Conservation (phyloP, 208 protist species). For the Wallacemonas sp. region DNA sequence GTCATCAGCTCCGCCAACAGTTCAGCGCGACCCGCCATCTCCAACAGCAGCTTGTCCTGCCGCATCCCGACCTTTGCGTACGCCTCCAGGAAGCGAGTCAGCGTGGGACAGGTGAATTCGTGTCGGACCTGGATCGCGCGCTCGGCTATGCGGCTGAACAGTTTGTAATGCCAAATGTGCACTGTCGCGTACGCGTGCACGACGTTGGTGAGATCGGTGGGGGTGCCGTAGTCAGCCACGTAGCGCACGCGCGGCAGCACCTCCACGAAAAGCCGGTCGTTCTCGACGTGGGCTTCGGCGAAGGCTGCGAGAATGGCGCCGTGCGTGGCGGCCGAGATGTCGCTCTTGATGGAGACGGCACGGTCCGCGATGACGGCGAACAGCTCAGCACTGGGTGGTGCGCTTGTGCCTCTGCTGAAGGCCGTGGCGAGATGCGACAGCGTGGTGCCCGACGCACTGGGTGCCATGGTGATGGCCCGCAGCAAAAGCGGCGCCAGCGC, state of each 20-base stretch:
- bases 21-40: conserved; percentile 68
- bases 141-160: conserved; percentile 81
- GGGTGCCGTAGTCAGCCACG: conserved; percentile 76
- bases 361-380: conserved; percentile 78
- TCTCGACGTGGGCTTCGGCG: conserved; percentile 45
- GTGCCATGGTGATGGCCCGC: conserved; percentile 52
- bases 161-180: conserved; percentile 87
- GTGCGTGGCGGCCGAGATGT: conserved; percentile 68
- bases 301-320: conserved; percentile 72
- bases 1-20: conserved; percentile 54
- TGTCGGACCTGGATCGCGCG: conserved; percentile 65
- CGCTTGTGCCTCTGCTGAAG: conserved; percentile 41
- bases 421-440: conserved; percentile 60
- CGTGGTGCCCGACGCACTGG: conserved; percentile 41
- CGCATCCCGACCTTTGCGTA: conserved; percentile 81
- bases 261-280: conserved; percentile 85
- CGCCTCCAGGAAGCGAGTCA: conserved; percentile 48
- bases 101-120: conserved; percentile 47
- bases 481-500: conserved; percentile 34
- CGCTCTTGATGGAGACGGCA: conserved; percentile 47
- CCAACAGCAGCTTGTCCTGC: conserved; percentile 24
- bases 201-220: conserved; percentile 69
- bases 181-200: conserved; percentile 76
- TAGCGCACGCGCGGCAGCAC: conserved; percentile 76
- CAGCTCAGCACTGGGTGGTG: conserved; percentile 61